Percentiles rank a stretch among this genome's conserved stretches.
These are phyloP conservation scores for Trichoderma brevicompactum DNA, from an alignment of 2,329 filamentous ascomycete genomes.

Conservation along the genomic window DNA sequence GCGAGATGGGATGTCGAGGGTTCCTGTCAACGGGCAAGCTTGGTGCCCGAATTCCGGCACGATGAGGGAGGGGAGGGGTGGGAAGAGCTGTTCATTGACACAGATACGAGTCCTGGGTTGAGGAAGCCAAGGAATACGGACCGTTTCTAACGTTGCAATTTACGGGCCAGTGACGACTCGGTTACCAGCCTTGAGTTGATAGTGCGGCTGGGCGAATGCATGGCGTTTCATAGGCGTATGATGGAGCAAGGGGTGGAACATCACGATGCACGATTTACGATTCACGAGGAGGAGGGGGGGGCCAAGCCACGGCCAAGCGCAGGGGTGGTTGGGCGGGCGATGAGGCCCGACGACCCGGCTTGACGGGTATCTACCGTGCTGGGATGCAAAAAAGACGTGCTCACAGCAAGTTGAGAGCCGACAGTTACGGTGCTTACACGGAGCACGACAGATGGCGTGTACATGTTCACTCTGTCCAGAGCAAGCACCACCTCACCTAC, in stretches of 20 bases:
- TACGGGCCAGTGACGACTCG: not conserved
- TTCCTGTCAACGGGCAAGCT: constrained; percentile 87
- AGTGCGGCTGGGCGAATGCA: not conserved
- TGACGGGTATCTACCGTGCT: constrained; percentile 7
- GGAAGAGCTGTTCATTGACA: not conserved
- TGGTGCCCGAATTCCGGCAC: constrained; percentile 51
- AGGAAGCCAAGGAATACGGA: not conserved
- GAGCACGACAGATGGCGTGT: not conserved
- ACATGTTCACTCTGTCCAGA: not conserved
- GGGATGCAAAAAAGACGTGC: not conserved
- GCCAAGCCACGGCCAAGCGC: not conserved
- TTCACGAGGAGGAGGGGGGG: constrained; percentile 18
- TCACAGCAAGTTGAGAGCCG: not conserved
- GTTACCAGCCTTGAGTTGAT: not conserved
- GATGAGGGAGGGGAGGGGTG: constrained; percentile 34
- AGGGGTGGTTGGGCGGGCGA: not conserved
- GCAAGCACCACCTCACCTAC: not conserved
- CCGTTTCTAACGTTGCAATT: not conserved
- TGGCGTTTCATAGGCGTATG: constrained; percentile 5
- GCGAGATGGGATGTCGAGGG: constrained; percentile 86
- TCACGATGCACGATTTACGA: constrained; percentile 22
- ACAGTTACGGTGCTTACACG: not conserved
- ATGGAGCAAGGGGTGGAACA: constrained; percentile 3
- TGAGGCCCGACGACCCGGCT: not conserved
- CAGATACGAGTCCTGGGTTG: not conserved